These are phyloP conservation scores for Colletotrichum navitas DNA, from an alignment of 2,329 filamentous ascomycete genomes.

Conservation along the genomic window DNA sequence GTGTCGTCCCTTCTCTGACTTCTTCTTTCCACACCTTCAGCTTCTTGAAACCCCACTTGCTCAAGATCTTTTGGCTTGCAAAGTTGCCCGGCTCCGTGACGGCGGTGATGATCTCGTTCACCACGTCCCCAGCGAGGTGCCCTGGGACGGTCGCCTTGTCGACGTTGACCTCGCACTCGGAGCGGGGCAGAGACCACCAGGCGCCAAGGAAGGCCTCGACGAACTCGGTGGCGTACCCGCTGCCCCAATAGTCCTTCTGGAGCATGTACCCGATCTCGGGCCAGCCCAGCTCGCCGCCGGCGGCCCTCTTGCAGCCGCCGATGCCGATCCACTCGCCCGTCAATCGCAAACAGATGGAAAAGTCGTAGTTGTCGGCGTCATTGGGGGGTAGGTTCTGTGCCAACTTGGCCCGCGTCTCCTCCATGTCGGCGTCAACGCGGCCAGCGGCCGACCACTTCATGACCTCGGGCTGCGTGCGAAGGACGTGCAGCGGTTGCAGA, in stretches of 20 bases:
- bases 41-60: conserved; percentile 67
- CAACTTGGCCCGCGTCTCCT: conserved; percentile 58
- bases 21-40: conserved; percentile 55
- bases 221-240: conserved; percentile 70
- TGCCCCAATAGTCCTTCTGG: conserved; percentile 65
- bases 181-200: conserved; percentile 65
- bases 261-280: conserved; percentile 72
- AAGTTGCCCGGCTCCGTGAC: conserved; percentile 63
- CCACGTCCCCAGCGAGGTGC: conserved; percentile 41
- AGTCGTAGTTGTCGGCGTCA: conserved; percentile 68
- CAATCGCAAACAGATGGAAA: conserved; percentile 61
- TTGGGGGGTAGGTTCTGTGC: conserved; percentile 60
- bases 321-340: conserved; percentile 66
- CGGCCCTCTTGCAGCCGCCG: conserved; percentile 59
- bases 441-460: conserved; percentile 69
- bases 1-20: conserved; percentile 40
- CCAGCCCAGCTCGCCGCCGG: conserved; percentile 60
- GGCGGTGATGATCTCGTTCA: conserved; percentile 59
- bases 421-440: conserved; percentile 57
- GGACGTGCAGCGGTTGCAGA: conserved; percentile 60
- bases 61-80: conserved; percentile 67
- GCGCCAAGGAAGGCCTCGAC: conserved; percentile 58
- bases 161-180: conserved; percentile 58
- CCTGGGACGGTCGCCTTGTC: conserved; percentile 53
- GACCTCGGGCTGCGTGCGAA: conserved; percentile 70